Evolutionary conservation across 2,329 filamentous ascomycete genomes (phyloP).

Genomic region (Escovopsis weberi): DNA sequence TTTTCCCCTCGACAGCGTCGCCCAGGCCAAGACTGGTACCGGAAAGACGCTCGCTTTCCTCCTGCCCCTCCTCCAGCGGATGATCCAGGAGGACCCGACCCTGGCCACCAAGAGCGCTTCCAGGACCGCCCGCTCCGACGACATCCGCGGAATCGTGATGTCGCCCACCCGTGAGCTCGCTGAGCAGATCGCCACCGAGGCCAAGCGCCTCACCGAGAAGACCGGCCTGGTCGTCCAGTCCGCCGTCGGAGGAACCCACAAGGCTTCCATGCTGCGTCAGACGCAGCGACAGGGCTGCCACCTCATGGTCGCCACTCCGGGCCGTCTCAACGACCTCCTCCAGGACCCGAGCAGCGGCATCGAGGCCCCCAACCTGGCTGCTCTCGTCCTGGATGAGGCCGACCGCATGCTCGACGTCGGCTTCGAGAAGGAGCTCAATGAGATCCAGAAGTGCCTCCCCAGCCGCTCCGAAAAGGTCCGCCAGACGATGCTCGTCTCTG

Average conservation of each 20-base stretch:
- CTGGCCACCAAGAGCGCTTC: slow-evolving; percentile 34
- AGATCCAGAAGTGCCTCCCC: slow-evolving; percentile 51
- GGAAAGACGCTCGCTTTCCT: slow-evolving; percentile 95
- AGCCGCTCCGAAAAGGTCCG: slow-evolving; percentile 46
- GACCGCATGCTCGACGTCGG: slow-evolving; percentile 98
- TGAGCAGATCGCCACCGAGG: slow-evolving; percentile 69
- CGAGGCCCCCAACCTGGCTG: slow-evolving; percentile 67
- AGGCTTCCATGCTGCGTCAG: slow-evolving; percentile 48
- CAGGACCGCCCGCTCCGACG: slow-evolving; percentile 29
- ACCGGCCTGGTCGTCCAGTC: slow-evolving; percentile 56
- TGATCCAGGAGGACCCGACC: slow-evolving; percentile 48
- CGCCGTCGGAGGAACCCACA: slow-evolving; percentile 87
- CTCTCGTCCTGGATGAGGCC: slow-evolving; percentile 90
- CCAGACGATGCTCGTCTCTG: slow-evolving; percentile 91
- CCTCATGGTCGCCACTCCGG: slow-evolving; percentile 79
- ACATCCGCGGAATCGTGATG: slow-evolving; percentile 56
- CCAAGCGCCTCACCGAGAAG: slow-evolving; percentile 45
- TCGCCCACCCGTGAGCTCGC: slow-evolving; percentile 72
- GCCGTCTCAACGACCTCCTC: slow-evolving; percentile 71
- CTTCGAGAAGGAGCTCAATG: slow-evolving; percentile 50
- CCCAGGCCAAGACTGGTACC: slow-evolving; percentile 92
- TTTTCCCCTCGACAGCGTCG: slow-evolving; percentile 40
- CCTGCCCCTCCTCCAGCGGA: slow-evolving; percentile 68
- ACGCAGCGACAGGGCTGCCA: slow-evolving; percentile 71
- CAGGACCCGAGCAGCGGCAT: slow-evolving; percentile 49